A percentile compares a stretch with the other conserved stretches of the same genome.
Conservation (phyloP, 2,329 filamentous ascomycete species). For the Graphiopsis chlorocephala region DNA sequence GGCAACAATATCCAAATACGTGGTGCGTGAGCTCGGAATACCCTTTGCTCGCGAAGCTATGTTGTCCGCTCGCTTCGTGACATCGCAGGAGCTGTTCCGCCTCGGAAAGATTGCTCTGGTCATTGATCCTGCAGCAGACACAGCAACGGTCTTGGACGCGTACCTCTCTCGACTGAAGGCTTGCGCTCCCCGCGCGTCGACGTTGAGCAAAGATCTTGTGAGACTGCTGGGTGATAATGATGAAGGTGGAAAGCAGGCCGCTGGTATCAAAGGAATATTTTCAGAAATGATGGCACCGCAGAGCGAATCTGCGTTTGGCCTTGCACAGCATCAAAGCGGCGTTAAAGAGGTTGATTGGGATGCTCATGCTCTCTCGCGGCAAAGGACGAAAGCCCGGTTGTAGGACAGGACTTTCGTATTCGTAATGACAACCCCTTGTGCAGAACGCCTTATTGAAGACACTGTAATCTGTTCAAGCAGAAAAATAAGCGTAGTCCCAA, state of each 20-base stretch:
- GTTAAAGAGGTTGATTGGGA: conserved; percentile 18
- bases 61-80: neutral
- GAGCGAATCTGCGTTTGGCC: conserved; percentile 21
- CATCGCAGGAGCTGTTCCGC: neutral
- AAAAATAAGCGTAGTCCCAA: no score
- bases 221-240: conserved; percentile 20
- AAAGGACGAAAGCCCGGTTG: neutral
- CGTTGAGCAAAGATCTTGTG: conserved; percentile 20
- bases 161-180: conserved; percentile 19
- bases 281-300: conserved; percentile 22
- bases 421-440: neutral
- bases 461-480: no score
- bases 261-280: conserved; percentile 20
- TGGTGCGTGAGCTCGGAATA: conserved; percentile 9
- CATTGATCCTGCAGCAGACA: conserved; percentile 11
- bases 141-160: neutral
- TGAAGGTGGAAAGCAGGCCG: conserved; percentile 17
- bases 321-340: conserved; percentile 21
- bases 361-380: neutral
- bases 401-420: neutral
- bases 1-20: conserved; percentile 22
- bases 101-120: conserved; percentile 3
- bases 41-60: conserved; percentile 17
- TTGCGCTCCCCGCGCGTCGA: conserved; percentile 20
- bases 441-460: neutral